These are phyloP conservation scores for Apiotrichum montevideense DNA, from an alignment of 1,284 basidiomycete species.

Conservation along the genomic window DNA sequence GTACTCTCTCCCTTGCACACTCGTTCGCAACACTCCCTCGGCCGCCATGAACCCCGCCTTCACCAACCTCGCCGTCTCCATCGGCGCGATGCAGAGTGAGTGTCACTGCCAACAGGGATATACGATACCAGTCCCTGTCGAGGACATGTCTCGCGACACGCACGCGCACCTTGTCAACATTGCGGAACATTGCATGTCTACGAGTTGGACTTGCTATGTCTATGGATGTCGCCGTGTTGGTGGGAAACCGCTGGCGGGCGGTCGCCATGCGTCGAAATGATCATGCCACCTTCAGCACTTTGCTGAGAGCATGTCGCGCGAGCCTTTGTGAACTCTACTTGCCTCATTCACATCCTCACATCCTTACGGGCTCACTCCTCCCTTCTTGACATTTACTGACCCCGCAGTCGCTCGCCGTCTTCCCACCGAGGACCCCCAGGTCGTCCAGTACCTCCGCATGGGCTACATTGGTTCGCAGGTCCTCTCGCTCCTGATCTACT, in stretches of 20 bases:
- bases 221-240: no score
- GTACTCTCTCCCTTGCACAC: neutral
- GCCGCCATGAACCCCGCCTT: conserved; percentile 44
- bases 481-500: conserved; percentile 17
- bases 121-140: neutral
- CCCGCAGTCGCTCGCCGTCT: conserved; percentile 16
- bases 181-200: neutral
- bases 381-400: neutral
- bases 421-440: conserved; percentile 17
- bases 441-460: conserved; percentile 17
- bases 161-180: neutral
- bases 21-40: neutral
- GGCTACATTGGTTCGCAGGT: conserved; percentile 14
- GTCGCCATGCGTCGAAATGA: no score
- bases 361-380: no score
- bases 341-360: no score
- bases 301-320: no score
- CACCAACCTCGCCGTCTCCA: conserved; percentile 72
- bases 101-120: conserved; percentile 6
- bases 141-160: neutral
- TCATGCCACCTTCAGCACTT: no score
- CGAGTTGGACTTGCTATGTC: no score
- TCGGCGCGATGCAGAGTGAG: conserved; percentile 81
- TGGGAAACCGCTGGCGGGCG: no score
- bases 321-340: no score